Evolutionary conservation across 768 basidiomycete genomes (phyloP), one percentile per base, ranked within the genome.

Genomic region (Lactarius evosmus): DNA sequence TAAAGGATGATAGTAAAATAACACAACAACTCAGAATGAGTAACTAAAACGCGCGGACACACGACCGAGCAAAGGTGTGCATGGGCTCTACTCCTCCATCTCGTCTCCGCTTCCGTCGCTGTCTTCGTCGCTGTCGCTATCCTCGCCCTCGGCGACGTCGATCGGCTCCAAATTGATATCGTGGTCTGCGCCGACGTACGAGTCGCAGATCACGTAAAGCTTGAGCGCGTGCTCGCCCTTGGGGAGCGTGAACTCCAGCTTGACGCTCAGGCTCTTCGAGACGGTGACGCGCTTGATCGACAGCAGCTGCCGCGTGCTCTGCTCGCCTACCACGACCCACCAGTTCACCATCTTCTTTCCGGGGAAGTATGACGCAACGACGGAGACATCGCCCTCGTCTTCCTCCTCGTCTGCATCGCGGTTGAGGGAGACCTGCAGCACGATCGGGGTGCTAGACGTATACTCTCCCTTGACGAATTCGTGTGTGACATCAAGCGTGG

Each of bases 301-400:
- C 79, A 93, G 87, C 14, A 99, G 79, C 69, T 93, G 89, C 40
- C 86, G 84, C n/a, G 84, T 86, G 36, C 78, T 78, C 6, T 88
- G 81, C 58, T 95, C 91, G n/a, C 93, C 94, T 14, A 98, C 82
- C 53, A 98, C 95, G 36, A 98, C 82, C 95, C 95, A 98, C 96
- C 95, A 98, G 71, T 94, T 95, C 61, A 91, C 86, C 75, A 93
- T 84, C 80, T 98, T 98, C 75, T 88, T 89, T 59, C 77, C 79
- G 0, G 96, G 96, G 78, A 91, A 98, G 77, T 87, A 91, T 0
- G 97, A 95, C 0, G 97, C 96, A n/a, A 98, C 83, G 36, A 95
- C 95, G 4, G 78, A 79, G 72, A 93, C 90, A 69, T 93, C 88
- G 63, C 85, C 83, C 12, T 81, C 83, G 49, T 82, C 83, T 62